Evolutionary conservation across 371 early-diverging fungal species (phyloP), one percentile per base, ranked within the genome.

Genomic region (Blakeslea trispora): DNA sequence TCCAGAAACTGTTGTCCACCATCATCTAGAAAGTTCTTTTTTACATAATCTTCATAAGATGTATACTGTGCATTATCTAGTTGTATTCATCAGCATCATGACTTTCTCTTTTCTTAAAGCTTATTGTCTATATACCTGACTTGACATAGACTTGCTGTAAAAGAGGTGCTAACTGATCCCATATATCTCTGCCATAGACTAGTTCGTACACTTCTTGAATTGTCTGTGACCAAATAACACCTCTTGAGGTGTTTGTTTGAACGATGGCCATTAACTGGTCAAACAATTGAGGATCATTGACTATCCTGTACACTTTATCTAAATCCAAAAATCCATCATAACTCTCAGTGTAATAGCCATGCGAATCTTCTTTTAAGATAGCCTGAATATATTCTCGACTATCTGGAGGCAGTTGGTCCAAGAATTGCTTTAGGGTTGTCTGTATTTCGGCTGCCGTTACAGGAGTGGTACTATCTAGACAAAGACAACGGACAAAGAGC

Each of bases 1-100:
- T 75, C 72, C 50, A 75, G 42, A 35, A 66, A 66, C 24, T 66
- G 40, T n/a, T 69, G 61, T 5, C 69, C 69, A 5, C 69, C 72
- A 35, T 60, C 51, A 45, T 71, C 72, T 21, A 75, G 50, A 49
- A 71, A 75, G 42, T 66, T 66, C 15, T 58, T 62, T 45, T 71
- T 61, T 14, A 75, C 65, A 57, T 61, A 75, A 3, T 75, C 72
- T 56, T 71, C 75, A 22, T 71, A 71, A 0, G 64, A 66, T 5
- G 28, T 48, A 41, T 66, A 72, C 28, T 68, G 57, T 7, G 42
- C 24, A 24, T 50, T 17, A 31, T 67, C 63, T 67, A 50, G 8
- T 13, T 22, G n/a, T 18, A 19, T 1, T 21, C 5, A 11, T 53
- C 15, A 23, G 31, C 44, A 18, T 34, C 21, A 9, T n/a, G n/a